A percentile compares a stretch with the other conserved stretches of the same genome.
Evolutionary conservation across 1,139 yeast genomes (phyloP).

Genomic region (Debaryomyces nepalensis): DNA sequence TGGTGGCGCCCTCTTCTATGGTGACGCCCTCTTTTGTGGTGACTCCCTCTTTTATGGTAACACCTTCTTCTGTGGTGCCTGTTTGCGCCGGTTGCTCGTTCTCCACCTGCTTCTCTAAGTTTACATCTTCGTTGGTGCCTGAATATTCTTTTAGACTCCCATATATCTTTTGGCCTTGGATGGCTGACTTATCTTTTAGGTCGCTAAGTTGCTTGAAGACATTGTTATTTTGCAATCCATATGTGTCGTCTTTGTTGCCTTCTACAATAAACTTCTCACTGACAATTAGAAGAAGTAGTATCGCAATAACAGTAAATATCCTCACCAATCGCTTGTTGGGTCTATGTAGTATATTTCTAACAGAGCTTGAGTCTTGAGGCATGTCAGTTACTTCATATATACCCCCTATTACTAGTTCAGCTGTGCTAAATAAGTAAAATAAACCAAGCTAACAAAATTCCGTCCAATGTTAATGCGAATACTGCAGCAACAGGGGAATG

Average conservation of each 20-base stretch:
- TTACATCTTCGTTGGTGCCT: not conserved
- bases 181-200: not conserved
- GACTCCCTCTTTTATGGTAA: no score
- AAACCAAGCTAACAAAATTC: constrained; percentile 1
- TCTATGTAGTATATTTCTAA: not conserved
- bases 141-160: not conserved
- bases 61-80: no score
- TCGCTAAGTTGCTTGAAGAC: not conserved
- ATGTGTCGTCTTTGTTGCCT: not conserved
- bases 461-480: constrained; percentile 2
- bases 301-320: constrained; percentile 1
- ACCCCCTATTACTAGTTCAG: not conserved
- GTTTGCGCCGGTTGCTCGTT: not conserved
- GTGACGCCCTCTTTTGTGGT: no score
- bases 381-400: not conserved
- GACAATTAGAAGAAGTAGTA: not conserved
- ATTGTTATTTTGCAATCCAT: not conserved
- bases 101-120: not conserved
- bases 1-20: no score
- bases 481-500: constrained; percentile 1
- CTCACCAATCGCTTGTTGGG: constrained; percentile 7
- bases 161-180: not conserved
- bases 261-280: not conserved
- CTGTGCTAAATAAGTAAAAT: not conserved
- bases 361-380: constrained; percentile 3